Evolutionary conservation across 2,329 filamentous ascomycete genomes (phyloP).

Genomic region (Pseudocercospora macadamiae): DNA sequence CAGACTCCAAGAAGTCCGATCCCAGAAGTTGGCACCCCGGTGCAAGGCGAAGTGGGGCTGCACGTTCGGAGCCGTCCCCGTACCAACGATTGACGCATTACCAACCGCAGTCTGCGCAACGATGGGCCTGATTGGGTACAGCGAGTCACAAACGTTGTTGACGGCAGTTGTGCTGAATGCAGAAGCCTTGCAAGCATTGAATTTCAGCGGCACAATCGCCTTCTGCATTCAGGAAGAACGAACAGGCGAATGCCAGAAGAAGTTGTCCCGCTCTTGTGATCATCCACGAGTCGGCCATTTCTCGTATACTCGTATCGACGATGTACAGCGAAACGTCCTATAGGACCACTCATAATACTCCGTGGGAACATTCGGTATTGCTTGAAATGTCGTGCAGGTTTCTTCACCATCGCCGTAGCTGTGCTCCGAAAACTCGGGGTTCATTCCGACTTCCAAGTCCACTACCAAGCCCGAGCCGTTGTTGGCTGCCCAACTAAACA

Average conservation of each 20-base stretch:
- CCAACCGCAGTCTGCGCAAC: not conserved
- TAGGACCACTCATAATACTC: no score
- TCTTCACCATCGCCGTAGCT: no score
- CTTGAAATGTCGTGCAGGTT: not conserved
- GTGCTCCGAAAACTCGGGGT: not conserved
- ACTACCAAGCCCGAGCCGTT: not conserved
- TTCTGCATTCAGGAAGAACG: not conserved
- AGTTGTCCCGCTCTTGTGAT: no score
- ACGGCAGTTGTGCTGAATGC: not conserved
- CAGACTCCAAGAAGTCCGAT: no score
- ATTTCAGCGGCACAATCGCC: not conserved
- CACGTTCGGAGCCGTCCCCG: not conserved
- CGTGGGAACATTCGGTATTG: no score
- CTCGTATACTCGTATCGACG: no score
- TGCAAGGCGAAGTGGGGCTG: not conserved
- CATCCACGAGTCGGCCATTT: no score
- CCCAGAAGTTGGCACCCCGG: not conserved
- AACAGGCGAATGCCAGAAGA: not conserved
- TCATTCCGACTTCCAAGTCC: not conserved
- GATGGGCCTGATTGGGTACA: not conserved
- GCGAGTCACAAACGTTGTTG: slow-evolving; percentile 2
- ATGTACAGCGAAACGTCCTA: no score
- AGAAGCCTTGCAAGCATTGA: not conserved
- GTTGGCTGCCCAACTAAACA: no score
- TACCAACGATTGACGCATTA: not conserved